Conservation (phyloP, 2,329 filamentous ascomycete genomes). For the Epichloe typhina region DNA sequence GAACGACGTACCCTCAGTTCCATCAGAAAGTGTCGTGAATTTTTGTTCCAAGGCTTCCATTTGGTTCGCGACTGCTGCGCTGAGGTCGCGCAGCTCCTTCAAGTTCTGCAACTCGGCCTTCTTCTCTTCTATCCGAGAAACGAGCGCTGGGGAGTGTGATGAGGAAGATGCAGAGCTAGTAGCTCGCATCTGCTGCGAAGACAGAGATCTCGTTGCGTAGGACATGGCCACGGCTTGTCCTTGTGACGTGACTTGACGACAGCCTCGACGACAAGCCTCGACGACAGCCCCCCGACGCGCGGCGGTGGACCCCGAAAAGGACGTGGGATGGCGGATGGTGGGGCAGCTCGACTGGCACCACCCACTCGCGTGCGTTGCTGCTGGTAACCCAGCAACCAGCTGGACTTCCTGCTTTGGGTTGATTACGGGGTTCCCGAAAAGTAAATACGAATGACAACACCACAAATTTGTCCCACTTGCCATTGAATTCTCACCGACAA, state of each 20-base stretch:
- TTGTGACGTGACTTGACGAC: not conserved
- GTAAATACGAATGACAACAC: constrained; percentile 22
- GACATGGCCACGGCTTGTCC: constrained; percentile 30
- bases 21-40: constrained; percentile 62
- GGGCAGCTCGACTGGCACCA: constrained; percentile 8
- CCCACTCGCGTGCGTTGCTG: constrained; percentile 11
- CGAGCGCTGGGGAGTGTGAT: constrained; percentile 55
- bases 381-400: constrained; percentile 18
- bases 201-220: constrained; percentile 42
- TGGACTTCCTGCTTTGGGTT: constrained; percentile 11
- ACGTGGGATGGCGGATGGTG: constrained; percentile 9
- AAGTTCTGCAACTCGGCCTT: constrained; percentile 70
- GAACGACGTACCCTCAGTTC: constrained; percentile 56
- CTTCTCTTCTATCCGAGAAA: constrained; percentile 73
- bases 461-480: constrained; percentile 8
- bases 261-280: not conserved
- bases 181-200: constrained; percentile 58
- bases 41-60: constrained; percentile 76
- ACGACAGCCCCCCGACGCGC: not conserved
- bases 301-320: not conserved
- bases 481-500: not conserved
- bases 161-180: constrained; percentile 35
- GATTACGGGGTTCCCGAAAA: constrained; percentile 10
- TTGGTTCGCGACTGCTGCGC: constrained; percentile 63
- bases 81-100: constrained; percentile 65